Evolutionary conservation across 352 stramenopile genomes (phyloP).

Genomic region (Blastocystis sp.): DNA sequence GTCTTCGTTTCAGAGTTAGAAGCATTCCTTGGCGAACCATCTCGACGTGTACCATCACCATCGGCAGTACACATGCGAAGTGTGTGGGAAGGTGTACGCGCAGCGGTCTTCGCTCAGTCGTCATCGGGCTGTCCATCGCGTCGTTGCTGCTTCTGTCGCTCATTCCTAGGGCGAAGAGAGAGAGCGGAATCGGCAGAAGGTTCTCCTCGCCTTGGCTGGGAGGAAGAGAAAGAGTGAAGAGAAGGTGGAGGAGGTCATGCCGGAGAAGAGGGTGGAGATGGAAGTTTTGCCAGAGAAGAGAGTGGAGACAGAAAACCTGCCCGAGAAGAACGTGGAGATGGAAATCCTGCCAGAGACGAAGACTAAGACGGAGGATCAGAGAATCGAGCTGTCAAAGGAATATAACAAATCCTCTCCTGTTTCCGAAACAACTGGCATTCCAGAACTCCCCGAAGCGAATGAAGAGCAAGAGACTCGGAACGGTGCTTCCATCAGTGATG

Average conservation of each 20-base stretch:
- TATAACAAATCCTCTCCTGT: no score
- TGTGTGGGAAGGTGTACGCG: slow-evolving; percentile 35
- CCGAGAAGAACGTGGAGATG: neutral
- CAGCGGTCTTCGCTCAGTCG: slow-evolving; percentile 28
- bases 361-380: no score
- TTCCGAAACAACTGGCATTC: no score
- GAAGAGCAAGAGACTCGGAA: no score
- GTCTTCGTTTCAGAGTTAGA: neutral
- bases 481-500: no score
- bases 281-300: neutral
- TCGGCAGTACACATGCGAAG: slow-evolving; percentile 46
- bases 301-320: neutral
- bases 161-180: neutral
- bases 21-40: slow-evolving; percentile 1
- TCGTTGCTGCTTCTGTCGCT: neutral
- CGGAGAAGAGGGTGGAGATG: neutral
- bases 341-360: no score
- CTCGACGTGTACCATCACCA: slow-evolving; percentile 31
- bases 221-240: neutral
- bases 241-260: no score
- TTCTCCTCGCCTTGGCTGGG: neutral
- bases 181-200: neutral
- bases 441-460: no score
- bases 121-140: neutral
- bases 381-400: no score